Evolutionary conservation across 495 filamentous ascomycete genomes (phyloP).

Genomic region (Cudoniella acicularis): DNA sequence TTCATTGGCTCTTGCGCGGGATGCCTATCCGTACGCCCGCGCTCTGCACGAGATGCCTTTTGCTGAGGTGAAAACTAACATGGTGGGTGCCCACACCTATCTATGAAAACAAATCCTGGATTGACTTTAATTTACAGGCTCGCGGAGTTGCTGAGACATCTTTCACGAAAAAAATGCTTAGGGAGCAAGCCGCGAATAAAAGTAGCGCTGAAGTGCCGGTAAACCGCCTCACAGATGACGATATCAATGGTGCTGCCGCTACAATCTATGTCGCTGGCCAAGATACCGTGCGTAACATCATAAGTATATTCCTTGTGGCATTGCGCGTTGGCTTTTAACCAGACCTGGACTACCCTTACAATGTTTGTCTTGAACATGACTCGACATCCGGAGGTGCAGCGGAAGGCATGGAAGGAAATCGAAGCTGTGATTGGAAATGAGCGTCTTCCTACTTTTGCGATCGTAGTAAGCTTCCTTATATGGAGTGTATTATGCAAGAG

Average conservation of each 20-base stretch:
- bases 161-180: neutral
- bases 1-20: neutral
- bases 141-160: neutral
- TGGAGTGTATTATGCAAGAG: constrained; percentile 25
- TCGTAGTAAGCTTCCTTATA: constrained; percentile 26
- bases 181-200: neutral
- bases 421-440: constrained; percentile 26
- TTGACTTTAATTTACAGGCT: neutral
- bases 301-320: constrained; percentile 18
- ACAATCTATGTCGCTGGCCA: constrained; percentile 4
- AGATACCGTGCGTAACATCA: neutral
- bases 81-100: neutral
- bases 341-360: constrained; percentile 10
- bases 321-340: constrained; percentile 27
- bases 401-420: constrained; percentile 28
- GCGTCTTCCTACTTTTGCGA: constrained; percentile 27
- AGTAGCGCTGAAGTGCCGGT: neutral
- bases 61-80: neutral
- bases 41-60: neutral
- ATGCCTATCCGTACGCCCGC: neutral
- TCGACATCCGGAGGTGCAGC: constrained; percentile 26
- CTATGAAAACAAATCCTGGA: neutral
- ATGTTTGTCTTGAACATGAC: constrained; percentile 25
- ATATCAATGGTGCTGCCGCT: constrained; percentile 8
- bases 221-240: constrained; percentile 1